Evolutionary conservation across 202 grass and related monocot genomes (phyloP), one percentile per base, ranked within the genome.

Genomic region (Panicum hallii): DNA sequence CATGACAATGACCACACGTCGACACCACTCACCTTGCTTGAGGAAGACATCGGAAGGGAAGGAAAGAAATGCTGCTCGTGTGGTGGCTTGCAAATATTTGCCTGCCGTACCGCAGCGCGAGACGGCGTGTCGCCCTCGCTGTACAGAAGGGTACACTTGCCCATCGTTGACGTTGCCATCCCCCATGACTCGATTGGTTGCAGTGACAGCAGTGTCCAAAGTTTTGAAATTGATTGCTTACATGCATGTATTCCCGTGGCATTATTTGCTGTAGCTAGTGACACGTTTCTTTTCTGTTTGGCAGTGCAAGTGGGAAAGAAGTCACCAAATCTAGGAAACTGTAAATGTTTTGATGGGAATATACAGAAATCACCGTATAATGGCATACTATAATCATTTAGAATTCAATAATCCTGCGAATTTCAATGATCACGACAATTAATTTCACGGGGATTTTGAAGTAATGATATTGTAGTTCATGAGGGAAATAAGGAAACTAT

Each of bases 111-210:
- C 11, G 67, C 52, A 5, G 81, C 74, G 63, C 54, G 28, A 80
- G 85, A 80, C 81, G 83, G 81, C 63, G 63, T 28, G 70, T 84
- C 63, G 13, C 75, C 72, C 36, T 70, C 63, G 17, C 42, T 87
- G 79, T 46, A 79, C 79, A 79, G 49, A 67, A 73, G 41, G 41
- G 32, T 5, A 26, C 85, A 74, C 67, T 68, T 52, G 40, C 53
- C 57, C 41, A 66, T 45, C 79, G 14, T 74, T 73, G 50, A 23
- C 69, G 50, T 52, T 72, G 84, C 57, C 80, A 72, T 63, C 41
- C 63, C 17, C 16, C 28, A 23, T 72, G 79, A 36, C 40, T 54
- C 70, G 46, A 46, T 49, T 79, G 4, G 43, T 61, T 22, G 63
- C 50, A 61, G 13, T 47, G 2, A 71, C 72, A 9, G 26, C 38